Evolutionary conservation across 1,284 basidiomycete genomes (phyloP), one percentile per base, ranked within the genome.

Genomic region (Leccinum pallidistipes): DNA sequence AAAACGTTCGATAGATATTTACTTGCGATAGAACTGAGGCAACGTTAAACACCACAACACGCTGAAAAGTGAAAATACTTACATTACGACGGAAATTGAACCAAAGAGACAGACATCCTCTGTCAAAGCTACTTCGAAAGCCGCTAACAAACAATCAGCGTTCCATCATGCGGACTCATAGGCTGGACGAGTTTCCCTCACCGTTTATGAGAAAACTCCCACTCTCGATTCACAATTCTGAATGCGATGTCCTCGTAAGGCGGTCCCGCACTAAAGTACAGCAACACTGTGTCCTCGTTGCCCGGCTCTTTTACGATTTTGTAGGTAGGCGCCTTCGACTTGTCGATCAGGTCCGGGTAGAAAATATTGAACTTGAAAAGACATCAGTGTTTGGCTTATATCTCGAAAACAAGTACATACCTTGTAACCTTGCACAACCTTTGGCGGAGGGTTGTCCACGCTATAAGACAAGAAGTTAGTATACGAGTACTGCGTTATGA

Each of bases 201-300:
- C 91, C 92, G 85, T 78, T 95, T 96, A 71, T 99, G 97, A 57
- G 94, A 95, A 76, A 94, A 97, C 72, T 99, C 97, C 97, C 97
- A 99, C 76, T 97, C 95, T 60, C 93, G 85, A 70, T 98, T 95
- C 58, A 99, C 97, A 67, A 99, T 97, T 61, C 95, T 85, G 81
- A 99, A 99, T 16, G 96, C 97, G 65, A 99, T 95, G 72, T 99
- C 97, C 78, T 99, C 97, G 73, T 99, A 99, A 1, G 97, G 97
- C 55, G 97, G 97, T 16, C 97, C 97, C 16, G 97, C 95, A 66
- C 87, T 94, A 78, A 99, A 99, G 65, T 96, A 87, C 52, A 99
- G 78, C 21, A 98, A 81, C 32, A 95, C 93, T 1, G 97, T 99
- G 59, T 99, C 97, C 62, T 95, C 91, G 71, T 98, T 96, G 6